phyloP scores from a whole-genome alignment of 495 filamentous ascomycete species.

The Lepidopterella palustris region DNA sequence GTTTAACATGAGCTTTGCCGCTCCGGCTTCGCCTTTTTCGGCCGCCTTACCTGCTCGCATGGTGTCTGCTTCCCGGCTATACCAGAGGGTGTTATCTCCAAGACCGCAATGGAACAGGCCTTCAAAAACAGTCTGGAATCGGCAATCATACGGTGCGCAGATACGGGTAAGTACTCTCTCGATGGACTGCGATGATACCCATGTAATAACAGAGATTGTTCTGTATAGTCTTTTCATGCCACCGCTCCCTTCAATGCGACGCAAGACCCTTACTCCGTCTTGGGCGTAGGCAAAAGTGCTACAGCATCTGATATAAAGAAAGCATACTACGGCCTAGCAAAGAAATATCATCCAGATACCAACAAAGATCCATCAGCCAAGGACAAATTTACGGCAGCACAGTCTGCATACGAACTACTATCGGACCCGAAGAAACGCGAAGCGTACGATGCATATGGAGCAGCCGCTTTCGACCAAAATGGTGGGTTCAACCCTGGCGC shows the following conservation, averaged over 20 bases:
- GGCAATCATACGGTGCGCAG: slow-evolving; percentile 8
- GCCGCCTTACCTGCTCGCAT: slow-evolving; percentile 29
- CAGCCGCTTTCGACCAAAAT: slow-evolving; percentile 76
- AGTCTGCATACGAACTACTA: slow-evolving; percentile 85
- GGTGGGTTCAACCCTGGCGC: slow-evolving; percentile 59
- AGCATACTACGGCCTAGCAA: slow-evolving; percentile 95
- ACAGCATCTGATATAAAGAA: slow-evolving; percentile 91
- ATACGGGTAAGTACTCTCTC: slow-evolving; percentile 15
- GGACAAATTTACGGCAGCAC: slow-evolving; percentile 87
- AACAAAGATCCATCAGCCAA: slow-evolving; percentile 90
- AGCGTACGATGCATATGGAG: slow-evolving; percentile 83
- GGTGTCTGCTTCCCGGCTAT: slow-evolving; percentile 18
- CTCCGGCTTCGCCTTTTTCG: slow-evolving; percentile 25
- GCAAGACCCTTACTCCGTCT: slow-evolving; percentile 75
- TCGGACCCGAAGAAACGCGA: slow-evolving; percentile 87
- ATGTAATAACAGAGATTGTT: background rate
- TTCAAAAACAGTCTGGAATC: slow-evolving; percentile 12
- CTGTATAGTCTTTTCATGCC: slow-evolving; percentile 67
- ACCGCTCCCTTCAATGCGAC: slow-evolving; percentile 55
- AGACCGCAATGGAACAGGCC: slow-evolving; percentile 13
- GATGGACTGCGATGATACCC: background rate
- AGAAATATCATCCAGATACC: slow-evolving; percentile 96
- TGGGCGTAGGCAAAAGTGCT: slow-evolving; percentile 76
- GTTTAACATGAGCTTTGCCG: slow-evolving; percentile 32
- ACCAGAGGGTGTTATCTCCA: slow-evolving; percentile 21